Conservation (phyloP, 768 basidiomycete genomes). For the Porphyrellus cyaneotinctus region DNA sequence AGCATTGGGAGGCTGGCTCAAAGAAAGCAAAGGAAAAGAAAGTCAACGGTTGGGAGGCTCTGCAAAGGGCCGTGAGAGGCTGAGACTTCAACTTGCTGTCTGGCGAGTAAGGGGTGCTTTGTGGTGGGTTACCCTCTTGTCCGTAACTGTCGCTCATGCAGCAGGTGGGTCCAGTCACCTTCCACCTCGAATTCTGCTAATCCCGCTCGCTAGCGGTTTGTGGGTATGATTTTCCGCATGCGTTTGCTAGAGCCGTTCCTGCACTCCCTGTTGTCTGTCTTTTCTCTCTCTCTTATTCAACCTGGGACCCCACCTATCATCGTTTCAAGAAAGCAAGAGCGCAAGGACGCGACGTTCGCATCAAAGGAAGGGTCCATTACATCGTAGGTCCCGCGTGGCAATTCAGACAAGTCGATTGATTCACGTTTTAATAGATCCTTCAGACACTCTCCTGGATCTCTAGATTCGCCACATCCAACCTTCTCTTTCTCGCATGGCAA, state of each 20-base stretch:
- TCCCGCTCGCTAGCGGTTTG: conserved; percentile 16
- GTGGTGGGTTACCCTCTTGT: conserved; percentile 50
- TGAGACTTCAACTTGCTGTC: conserved; percentile 47
- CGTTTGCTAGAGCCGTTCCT: conserved; percentile 29
- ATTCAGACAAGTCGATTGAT: background rate
- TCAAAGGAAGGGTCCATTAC: conserved; percentile 60
- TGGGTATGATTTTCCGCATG: conserved; percentile 18
- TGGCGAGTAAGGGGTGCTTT: conserved; percentile 71
- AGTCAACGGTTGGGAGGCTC: conserved; percentile 45
- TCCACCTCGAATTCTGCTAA: conserved; percentile 1
- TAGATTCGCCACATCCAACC: conserved; percentile 47
- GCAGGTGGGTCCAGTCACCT: conserved; percentile 38
- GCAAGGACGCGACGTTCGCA: conserved; percentile 69
- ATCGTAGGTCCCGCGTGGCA: conserved; percentile 42
- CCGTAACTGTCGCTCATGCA: conserved; percentile 40
- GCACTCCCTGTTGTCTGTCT: conserved; percentile 48
- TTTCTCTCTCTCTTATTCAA: conserved; percentile 70
- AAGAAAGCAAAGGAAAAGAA: conserved; percentile 61
- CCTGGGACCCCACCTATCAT: conserved; percentile 83
- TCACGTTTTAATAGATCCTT: conserved; percentile 40
- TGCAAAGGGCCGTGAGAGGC: conserved; percentile 38
- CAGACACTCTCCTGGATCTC: conserved; percentile 59
- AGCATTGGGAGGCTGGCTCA: conserved; percentile 70
- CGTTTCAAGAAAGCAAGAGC: conserved; percentile 53
- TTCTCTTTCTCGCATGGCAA: conserved; percentile 43